Evolutionary conservation across 225 moss, liverwort and hornwort genomes (phyloP), one percentile per base, ranked within the genome.

Genomic region (Sphagnum tenellum): DNA sequence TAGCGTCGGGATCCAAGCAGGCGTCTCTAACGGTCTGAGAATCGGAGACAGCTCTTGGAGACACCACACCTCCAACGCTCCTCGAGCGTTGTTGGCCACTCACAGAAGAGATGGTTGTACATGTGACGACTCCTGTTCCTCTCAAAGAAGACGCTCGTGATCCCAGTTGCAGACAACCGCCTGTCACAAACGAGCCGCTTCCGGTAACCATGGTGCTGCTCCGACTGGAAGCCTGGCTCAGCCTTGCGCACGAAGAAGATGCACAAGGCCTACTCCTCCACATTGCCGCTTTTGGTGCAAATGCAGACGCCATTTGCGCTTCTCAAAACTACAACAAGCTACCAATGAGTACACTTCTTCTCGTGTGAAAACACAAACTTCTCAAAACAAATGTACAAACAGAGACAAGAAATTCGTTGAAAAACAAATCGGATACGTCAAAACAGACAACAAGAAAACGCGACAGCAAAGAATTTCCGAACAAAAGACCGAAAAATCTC

Each of bases 21-120:
- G 78, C 75, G 2, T 83, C 86, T 2, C 5, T 75, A 9, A 77
- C 80, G 56, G 72, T 83, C 0, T 83, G 83, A 44, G 86, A 86
- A 67, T 86, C 86, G 9, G 86, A 86, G 29, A 83, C 86, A 63
- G 83, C 83, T 56, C 86, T 72, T 2, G 85, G 85, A 11, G 81
- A 78, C 2, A 85, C 81, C 7, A 73, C 78, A 0, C 29, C 29
- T 29, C 29, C 29, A 6, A 66, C 65, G 56, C 14, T 74, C 63
- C 72, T 69, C 46, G 62, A 45, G 67, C 9, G 52, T 52, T 9
- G 52, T 6, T 9, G 7, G 1, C 52, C 60, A 12, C 57, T 13
- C 3, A 4, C 3, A 3, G 54, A 74, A 72, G 77, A 5, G 67
- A 56, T 62, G 66, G 74, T 56, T 59, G 29, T 69, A 60, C 64